Evolutionary conservation across 2,329 filamentous ascomycete species (phyloP), one percentile per base, ranked within the genome.

Genomic region (Pseudogymnoascus sp.): DNA sequence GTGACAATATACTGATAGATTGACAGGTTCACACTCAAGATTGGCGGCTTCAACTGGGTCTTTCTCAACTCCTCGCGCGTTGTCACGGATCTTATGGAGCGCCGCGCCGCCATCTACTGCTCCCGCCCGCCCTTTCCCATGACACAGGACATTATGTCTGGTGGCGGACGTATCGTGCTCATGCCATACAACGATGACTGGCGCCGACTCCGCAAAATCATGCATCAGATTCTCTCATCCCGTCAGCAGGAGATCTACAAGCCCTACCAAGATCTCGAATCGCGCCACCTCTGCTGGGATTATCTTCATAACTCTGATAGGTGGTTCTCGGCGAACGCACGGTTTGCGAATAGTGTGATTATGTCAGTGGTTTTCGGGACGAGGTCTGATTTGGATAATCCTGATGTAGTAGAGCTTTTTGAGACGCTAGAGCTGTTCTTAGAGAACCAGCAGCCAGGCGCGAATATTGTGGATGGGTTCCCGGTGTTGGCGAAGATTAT

Each of bases 31-130:
- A 69, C 67, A 6, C 64, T 61, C 31, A 65, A 67, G 41, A 65
- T 69, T 31, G 67, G 67, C n/a, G 66, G 63, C 29, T 76, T 75
- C 62, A 78, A 74, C 0, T 78, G 74, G 74, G 69, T 80, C 16
- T 68, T 78, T 14, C 72, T 80, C 5, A 80, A 80, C 65, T 72
- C 65, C 12, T 65, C 71, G 26, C 74, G 77, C 6, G 75, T 77
- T 2, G 73, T 76, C 23, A 68, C 67, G 1, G 74, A 76, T 45
- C 55, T 69, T 3, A 61, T 68, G 60, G 66, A 69, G 52, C 64
- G 65, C 61, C 65, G 66, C 39, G 65, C 68, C 12, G 61, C 61
- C 19, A 65, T 69, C 23, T 69, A 68, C 61, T 68, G 63, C 8
- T 69, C 68, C 6, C 62, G 68, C 10, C 38, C 62, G 5, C 59